Evolutionary conservation across 202 grass and related monocot genomes (phyloP).

Genomic region (Setaria viridis): DNA sequence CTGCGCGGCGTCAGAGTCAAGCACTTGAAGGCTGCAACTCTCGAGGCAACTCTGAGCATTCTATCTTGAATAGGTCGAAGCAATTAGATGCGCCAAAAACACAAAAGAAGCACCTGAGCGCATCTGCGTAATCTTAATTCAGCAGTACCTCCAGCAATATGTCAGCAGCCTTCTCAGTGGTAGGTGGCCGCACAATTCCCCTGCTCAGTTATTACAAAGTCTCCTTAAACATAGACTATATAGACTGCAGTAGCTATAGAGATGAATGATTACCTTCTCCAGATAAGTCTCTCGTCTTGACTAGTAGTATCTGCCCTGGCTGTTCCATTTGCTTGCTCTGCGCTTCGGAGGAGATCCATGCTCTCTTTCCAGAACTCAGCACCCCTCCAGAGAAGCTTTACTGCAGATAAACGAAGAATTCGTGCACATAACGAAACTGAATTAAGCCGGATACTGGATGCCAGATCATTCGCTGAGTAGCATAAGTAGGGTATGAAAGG

Average conservation of each 20-base stretch:
- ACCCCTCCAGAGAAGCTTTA: constrained; percentile 88
- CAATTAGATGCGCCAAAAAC: constrained; percentile 41
- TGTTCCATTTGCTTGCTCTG: constrained; percentile 55
- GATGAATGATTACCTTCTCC: constrained; percentile 78
- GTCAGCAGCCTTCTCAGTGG: constrained; percentile 69
- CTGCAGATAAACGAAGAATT: constrained; percentile 49
- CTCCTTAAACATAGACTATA: neutral
- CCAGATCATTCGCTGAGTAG: neutral
- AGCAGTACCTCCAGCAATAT: constrained; percentile 85
- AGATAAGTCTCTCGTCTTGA: constrained; percentile 55
- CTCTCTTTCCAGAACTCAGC: constrained; percentile 90
- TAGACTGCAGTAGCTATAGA: neutral
- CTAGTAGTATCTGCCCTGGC: constrained; percentile 9
- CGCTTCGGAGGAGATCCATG: constrained; percentile 63
- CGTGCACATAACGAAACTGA: neutral
- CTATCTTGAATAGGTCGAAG: constrained; percentile 78
- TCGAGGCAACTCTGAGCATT: constrained; percentile 85
- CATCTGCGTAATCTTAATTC: constrained; percentile 39
- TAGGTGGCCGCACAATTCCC: constrained; percentile 83
- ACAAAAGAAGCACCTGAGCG: constrained; percentile 41
- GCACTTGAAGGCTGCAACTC: constrained; percentile 75
- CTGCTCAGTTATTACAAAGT: constrained; percentile 37
- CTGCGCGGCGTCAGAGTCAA: constrained; percentile 67
- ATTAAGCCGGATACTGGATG: neutral
- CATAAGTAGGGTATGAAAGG: neutral